Evolutionary conservation across 2,329 filamentous ascomycete genomes (phyloP).

Genomic region (Sporothrix pallida): DNA sequence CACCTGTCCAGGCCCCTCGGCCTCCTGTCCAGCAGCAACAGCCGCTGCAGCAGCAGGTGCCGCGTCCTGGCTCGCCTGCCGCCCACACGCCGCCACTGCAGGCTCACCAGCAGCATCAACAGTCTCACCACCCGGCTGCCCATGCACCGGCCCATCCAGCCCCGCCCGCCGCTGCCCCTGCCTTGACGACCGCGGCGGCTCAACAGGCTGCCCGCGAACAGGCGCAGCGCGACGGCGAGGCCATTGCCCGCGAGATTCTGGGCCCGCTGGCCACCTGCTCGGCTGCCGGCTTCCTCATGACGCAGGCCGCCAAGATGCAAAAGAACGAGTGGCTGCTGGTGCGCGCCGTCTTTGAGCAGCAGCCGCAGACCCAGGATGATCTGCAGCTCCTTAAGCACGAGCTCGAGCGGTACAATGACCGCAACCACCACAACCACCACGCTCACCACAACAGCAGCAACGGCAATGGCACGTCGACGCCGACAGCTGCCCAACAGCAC

Average conservation of each 20-base stretch:
- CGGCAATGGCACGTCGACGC: neutral
- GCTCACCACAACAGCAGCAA: conserved; percentile 22
- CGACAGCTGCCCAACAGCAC: neutral
- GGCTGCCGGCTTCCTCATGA: conserved; percentile 71
- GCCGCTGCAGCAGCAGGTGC: conserved; percentile 11
- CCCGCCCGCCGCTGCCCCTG: neutral
- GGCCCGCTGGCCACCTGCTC: conserved; percentile 67
- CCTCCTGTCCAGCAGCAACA: neutral
- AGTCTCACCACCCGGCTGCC: conserved; percentile 24
- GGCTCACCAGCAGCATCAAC: neutral
- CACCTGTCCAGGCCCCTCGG: neutral
- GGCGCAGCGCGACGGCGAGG: conserved; percentile 36
- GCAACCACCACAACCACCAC: conserved; percentile 18
- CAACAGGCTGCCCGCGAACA: conserved; percentile 25
- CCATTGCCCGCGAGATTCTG: conserved; percentile 35
- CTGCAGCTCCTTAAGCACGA: conserved; percentile 61
- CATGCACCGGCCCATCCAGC: conserved; percentile 13
- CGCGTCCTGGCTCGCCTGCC: neutral
- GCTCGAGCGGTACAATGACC: conserved; percentile 52
- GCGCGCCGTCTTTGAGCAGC: conserved; percentile 67
- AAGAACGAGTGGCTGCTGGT: conserved; percentile 77
- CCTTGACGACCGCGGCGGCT: neutral
- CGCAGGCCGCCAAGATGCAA: conserved; percentile 71
- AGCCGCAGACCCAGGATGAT: conserved; percentile 69
- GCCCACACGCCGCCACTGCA: neutral